These are phyloP conservation scores for Maudiozyma serrabonitensis DNA, from an alignment of 805 yeast species.

Conservation along the genomic window DNA sequence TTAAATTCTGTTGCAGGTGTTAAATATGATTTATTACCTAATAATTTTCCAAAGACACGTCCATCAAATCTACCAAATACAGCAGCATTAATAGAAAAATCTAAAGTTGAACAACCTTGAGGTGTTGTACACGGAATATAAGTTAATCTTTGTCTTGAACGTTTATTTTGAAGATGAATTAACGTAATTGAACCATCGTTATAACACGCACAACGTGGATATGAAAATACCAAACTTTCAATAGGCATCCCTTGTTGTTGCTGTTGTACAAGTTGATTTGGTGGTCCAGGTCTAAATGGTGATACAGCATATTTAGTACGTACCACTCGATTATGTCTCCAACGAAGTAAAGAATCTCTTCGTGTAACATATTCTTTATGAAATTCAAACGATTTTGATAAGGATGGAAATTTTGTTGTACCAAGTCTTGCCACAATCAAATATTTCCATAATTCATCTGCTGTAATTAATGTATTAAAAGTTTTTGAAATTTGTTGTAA, in stretches of 20 bases:
- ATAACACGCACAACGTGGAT: slow-evolving; percentile 29
- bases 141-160: slow-evolving; percentile 21
- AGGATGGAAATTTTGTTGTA: slow-evolving; percentile 30
- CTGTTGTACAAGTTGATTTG: neutral
- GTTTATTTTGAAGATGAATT: slow-evolving; percentile 22
- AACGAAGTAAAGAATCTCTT: slow-evolving; percentile 20
- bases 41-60: slow-evolving; percentile 26
- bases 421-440: slow-evolving; percentile 26
- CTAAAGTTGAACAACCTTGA: slow-evolving; percentile 30
- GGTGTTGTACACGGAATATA: slow-evolving; percentile 32
- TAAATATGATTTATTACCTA: slow-evolving; percentile 27
- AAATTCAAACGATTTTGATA: slow-evolving; percentile 27
- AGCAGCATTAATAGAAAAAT: slow-evolving; percentile 27
- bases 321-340: slow-evolving; percentile 29
- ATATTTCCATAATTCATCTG: slow-evolving; percentile 36
- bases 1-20: slow-evolving; percentile 27
- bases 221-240: slow-evolving; percentile 26
- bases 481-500: slow-evolving; percentile 26
- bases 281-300: slow-evolving; percentile 8
- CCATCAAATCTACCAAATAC: slow-evolving; percentile 31
- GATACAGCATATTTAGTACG: slow-evolving; percentile 26
- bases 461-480: slow-evolving; percentile 26
- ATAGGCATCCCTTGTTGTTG: slow-evolving; percentile 3
- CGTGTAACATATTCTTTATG: slow-evolving; percentile 30
- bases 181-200: slow-evolving; percentile 29